Conservation (phyloP, 768 basidiomycete genomes). For the Hygrophorus pudorinus region DNA sequence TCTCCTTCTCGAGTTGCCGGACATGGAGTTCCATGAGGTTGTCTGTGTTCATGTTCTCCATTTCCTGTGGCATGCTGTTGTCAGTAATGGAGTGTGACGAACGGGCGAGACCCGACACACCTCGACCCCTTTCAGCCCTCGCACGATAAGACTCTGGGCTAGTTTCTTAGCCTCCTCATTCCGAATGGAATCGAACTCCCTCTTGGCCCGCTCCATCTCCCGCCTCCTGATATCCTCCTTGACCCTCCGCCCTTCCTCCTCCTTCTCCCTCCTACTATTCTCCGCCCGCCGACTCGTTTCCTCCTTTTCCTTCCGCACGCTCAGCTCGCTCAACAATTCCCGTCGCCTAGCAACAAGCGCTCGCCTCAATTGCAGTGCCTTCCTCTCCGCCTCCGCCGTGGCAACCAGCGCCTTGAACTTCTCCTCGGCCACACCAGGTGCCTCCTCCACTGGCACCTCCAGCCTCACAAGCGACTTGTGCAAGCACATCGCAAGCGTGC, state of each 20-base stretch:
- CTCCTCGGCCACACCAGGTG: constrained; percentile 22
- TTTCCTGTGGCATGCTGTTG: constrained; percentile 36
- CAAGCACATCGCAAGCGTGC: constrained; percentile 63
- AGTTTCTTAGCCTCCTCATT: constrained; percentile 84
- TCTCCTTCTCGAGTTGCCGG: constrained; percentile 94
- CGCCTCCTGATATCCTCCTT: constrained; percentile 55
- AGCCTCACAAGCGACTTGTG: constrained; percentile 58
- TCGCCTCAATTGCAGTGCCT: constrained; percentile 66
- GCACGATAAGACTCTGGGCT: constrained; percentile 72
- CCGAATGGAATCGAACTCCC: constrained; percentile 71
- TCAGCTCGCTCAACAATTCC: constrained; percentile 77
- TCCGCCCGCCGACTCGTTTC: constrained; percentile 75
- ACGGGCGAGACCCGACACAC: constrained; percentile 43
- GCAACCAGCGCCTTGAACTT: constrained; percentile 50
- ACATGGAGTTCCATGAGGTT: constrained; percentile 85
- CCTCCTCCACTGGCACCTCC: constrained; percentile 39
- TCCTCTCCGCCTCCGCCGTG: constrained; percentile 64
- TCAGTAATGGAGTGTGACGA: constrained; percentile 7
- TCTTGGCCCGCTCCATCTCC: constrained; percentile 54
- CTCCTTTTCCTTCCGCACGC: constrained; percentile 81
- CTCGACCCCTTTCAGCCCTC: constrained; percentile 56
- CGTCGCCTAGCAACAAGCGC: constrained; percentile 77
- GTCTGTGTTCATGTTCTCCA: constrained; percentile 79
- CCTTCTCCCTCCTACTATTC: constrained; percentile 50
- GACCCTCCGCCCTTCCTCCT: constrained; percentile 51